Conservation (phyloP, 192 early-diverging fungal species). For the Chytriomyces sp. region DNA sequence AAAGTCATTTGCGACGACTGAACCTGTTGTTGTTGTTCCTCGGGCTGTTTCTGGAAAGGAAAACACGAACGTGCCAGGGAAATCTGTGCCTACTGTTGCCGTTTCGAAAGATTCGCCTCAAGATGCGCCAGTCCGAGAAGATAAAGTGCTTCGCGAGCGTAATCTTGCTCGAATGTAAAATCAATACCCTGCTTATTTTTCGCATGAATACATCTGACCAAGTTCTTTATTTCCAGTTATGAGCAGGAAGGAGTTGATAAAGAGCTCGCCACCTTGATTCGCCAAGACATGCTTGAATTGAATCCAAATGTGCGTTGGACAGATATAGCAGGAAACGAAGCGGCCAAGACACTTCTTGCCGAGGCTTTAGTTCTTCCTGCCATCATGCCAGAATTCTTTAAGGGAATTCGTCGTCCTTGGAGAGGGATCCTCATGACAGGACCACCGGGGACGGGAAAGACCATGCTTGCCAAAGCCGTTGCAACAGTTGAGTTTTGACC, state of each 20-base stretch:
- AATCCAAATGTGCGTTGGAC: constrained; percentile 55
- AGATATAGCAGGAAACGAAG: constrained; percentile 52
- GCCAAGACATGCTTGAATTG: constrained; percentile 50
- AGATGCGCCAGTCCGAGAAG: background rate
- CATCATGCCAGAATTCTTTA: constrained; percentile 55
- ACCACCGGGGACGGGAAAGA: constrained; percentile 56
- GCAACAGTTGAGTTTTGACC: background rate
- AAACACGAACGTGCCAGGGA: no score
- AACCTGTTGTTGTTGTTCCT: no score
- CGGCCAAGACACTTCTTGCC: constrained; percentile 50
- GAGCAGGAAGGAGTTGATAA: constrained; percentile 9
- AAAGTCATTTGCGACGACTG: no score
- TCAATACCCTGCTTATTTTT: no score
- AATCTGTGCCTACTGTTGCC: no score
- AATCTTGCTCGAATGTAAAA: background rate
- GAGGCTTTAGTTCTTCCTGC: constrained; percentile 58
- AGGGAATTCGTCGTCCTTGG: constrained; percentile 55
- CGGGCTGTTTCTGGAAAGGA: no score
- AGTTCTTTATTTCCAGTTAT: background rate
- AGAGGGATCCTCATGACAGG: constrained; percentile 58
- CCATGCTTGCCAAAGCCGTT: constrained; percentile 36
- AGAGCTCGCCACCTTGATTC: background rate
- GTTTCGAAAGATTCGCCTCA: no score
- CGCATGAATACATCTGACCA: no score
- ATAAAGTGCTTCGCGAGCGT: background rate